Conservation (phyloP, 257 asterid species). For the Scutellaria barbata region DNA sequence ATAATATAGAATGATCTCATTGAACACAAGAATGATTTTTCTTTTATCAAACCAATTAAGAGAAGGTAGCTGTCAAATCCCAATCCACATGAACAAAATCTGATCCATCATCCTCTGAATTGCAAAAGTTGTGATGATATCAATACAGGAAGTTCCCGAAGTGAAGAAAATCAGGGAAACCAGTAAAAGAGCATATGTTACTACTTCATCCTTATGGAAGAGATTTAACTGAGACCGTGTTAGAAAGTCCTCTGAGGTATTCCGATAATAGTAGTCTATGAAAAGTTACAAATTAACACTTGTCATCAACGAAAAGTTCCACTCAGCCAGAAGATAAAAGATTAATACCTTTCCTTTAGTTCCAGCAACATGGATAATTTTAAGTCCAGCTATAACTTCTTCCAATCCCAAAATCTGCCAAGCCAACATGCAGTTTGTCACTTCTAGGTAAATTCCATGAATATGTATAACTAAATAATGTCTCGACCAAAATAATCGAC, state of each 20-base stretch:
- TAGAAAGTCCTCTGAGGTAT: constrained; percentile 8
- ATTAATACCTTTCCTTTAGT: constrained; percentile 87
- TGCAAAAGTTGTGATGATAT: not conserved
- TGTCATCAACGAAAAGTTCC: no score
- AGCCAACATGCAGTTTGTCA: constrained; percentile 34
- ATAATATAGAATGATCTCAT: not conserved
- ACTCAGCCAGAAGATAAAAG: constrained; percentile 9
- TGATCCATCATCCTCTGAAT: not conserved
- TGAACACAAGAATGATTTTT: not conserved
- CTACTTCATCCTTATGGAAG: not conserved
- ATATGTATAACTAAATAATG: not conserved
- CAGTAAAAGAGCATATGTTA: not conserved
- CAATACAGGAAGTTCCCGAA: not conserved
- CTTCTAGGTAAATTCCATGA: not conserved
- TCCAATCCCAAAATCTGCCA: constrained; percentile 82
- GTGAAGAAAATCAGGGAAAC: not conserved
- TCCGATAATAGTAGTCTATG: not conserved
- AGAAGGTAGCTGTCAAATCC: not conserved
- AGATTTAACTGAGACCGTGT: not conserved
- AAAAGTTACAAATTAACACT: no score
- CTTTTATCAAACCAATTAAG: not conserved
- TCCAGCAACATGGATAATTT: constrained; percentile 88
- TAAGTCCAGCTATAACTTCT: constrained; percentile 58
- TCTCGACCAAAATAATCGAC: no score
- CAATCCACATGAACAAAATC: not conserved